Percentiles rank a stretch among this genome's conserved stretches.
Conservation (phyloP, 208 protist species). For the Histomonas meleagridis region DNA sequence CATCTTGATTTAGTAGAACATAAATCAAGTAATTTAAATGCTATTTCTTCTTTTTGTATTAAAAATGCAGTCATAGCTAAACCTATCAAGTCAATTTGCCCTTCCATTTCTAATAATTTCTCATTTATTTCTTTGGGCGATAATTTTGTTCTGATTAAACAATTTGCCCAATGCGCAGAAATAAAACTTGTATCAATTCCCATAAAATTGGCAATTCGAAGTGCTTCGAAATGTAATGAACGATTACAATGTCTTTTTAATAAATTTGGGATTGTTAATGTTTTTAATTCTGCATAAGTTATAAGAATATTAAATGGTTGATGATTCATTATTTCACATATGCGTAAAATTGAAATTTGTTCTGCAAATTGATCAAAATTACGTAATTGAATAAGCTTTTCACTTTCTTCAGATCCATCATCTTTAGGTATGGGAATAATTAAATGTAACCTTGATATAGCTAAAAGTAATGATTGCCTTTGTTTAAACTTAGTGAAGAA, state of each 20-base stretch:
- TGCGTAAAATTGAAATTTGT: neutral
- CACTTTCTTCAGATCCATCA: constrained; percentile 12
- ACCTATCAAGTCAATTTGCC: neutral
- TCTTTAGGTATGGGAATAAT: neutral
- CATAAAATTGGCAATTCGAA: neutral
- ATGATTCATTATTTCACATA: neutral
- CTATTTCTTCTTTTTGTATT: neutral
- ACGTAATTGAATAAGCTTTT: neutral
- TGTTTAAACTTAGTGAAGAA: neutral
- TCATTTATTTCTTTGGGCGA: too few species aligned
- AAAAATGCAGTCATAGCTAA: neutral
- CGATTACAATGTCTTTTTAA: neutral
- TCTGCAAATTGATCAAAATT: neutral
- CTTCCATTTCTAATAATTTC: neutral
- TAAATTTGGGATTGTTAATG: neutral
- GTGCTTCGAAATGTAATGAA: constrained; percentile 6
- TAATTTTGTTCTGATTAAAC: neutral
- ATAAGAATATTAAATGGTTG: neutral
- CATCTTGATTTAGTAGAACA: neutral
- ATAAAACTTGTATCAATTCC: neutral
- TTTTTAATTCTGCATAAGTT: neutral
- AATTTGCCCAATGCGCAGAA: neutral
- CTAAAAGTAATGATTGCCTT: neutral
- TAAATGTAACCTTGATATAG: neutral
- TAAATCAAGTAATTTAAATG: neutral